Evolutionary conservation across 2,329 filamentous ascomycete species (phyloP).

Genomic region (Trichoderma atrobrunneum): DNA sequence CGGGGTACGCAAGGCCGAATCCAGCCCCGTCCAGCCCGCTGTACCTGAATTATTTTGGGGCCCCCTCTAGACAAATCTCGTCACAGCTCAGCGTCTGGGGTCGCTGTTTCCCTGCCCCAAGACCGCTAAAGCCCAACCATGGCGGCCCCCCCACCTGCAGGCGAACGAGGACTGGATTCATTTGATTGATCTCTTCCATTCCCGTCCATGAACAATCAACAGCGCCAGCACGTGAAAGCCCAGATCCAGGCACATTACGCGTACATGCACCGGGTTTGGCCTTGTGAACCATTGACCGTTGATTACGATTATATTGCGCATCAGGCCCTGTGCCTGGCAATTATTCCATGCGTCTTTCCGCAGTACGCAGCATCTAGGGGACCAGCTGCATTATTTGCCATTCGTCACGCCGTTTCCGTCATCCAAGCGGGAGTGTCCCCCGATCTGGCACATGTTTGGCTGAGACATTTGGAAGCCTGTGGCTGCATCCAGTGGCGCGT

Average conservation of each 20-base stretch:
- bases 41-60: conserved; percentile 4
- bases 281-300: background rate
- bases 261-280: background rate
- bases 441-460: background rate
- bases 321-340: background rate
- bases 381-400: background rate
- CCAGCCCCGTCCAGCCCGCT: conserved; percentile 4
- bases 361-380: background rate
- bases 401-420: background rate
- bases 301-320: background rate
- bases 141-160: background rate
- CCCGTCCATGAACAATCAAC: background rate
- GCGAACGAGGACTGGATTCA: background rate
- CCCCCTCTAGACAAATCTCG: conserved; percentile 2
- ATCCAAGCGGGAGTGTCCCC: background rate
- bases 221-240: conserved; percentile 9
- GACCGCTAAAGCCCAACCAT: background rate
- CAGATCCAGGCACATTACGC: background rate
- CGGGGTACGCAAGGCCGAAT: background rate
- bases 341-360: background rate
- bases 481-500: background rate
- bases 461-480: background rate
- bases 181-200: background rate
- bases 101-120: background rate
- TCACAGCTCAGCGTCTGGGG: background rate